Evolutionary conservation across 345 rosid species (phyloP).

Genomic region (Salix udensis): DNA sequence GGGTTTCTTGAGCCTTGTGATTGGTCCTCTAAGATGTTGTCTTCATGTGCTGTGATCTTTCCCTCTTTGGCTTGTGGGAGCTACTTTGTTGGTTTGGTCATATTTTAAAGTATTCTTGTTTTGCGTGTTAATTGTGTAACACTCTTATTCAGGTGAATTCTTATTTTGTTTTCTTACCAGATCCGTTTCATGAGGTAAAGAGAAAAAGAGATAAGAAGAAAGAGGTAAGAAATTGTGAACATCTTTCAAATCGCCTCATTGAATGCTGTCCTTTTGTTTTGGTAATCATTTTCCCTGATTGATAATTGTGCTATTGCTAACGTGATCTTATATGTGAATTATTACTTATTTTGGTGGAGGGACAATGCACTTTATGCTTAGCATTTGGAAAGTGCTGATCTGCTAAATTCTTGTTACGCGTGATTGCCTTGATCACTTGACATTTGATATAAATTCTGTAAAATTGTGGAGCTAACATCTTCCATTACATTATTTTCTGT

Average conservation of each 20-base stretch:
- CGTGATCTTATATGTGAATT: background rate
- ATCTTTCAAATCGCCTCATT: background rate
- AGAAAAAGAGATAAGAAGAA: conserved; percentile 72
- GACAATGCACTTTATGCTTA: background rate
- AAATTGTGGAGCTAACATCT: background rate
- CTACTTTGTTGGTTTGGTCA: background rate
- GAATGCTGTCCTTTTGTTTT: background rate
- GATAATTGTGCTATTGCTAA: background rate
- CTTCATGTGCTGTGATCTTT: background rate
- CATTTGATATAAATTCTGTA: background rate
- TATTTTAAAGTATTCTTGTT: background rate
- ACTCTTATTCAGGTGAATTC: conserved; percentile 6
- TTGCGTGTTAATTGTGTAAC: background rate
- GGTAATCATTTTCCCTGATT: background rate
- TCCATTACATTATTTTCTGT: background rate
- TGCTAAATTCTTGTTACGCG: background rate
- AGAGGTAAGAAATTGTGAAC: conserved; percentile 46
- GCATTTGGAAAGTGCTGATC: background rate
- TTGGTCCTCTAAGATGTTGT: background rate
- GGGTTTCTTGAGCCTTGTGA: background rate
- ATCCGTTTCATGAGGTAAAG: conserved; percentile 80
- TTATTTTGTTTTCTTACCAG: conserved; percentile 34
- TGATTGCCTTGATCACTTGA: background rate
- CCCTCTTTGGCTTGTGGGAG: background rate
- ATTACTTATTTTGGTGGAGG: background rate